Conservation (phyloP, 2,329 filamentous ascomycete species). For the Pseudophaeomoniella oleicola region DNA sequence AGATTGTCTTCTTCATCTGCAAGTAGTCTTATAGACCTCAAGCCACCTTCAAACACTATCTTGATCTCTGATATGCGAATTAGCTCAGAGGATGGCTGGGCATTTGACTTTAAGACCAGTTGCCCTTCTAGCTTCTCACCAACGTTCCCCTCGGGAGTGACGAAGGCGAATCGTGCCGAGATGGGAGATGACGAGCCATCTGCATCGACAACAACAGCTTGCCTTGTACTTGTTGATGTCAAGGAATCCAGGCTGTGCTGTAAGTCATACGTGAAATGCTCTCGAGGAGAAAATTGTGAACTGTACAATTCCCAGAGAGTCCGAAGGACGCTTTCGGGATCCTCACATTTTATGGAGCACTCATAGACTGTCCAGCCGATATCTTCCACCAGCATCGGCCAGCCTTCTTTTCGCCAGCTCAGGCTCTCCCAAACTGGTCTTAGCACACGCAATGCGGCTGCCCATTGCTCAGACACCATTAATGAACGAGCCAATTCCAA, state of each 20-base stretch:
- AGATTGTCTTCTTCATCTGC: slow-evolving; percentile 14
- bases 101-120: slow-evolving; percentile 34
- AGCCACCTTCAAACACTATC: slow-evolving; percentile 37
- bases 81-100: slow-evolving; percentile 28
- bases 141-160: slow-evolving; percentile 40
- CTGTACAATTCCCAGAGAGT: slow-evolving; percentile 43
- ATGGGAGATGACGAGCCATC: slow-evolving; percentile 33
- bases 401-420: slow-evolving; percentile 45
- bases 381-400: slow-evolving; percentile 41
- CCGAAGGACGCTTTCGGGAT: slow-evolving; percentile 33
- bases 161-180: slow-evolving; percentile 38
- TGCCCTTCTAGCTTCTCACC: slow-evolving; percentile 44
- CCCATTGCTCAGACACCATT: slow-evolving; percentile 33
- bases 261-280: slow-evolving; percentile 28
- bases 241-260: slow-evolving; percentile 29
- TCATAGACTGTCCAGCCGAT: slow-evolving; percentile 39
- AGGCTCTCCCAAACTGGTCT: slow-evolving; percentile 39
- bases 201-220: slow-evolving; percentile 30
- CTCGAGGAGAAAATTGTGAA: slow-evolving; percentile 20
- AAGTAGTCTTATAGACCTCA: slow-evolving; percentile 27
- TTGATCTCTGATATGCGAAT: slow-evolving; percentile 33
- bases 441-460: slow-evolving; percentile 36
- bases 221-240: slow-evolving; percentile 20
- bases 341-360: slow-evolving; percentile 30
- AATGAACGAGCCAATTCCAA: slow-evolving; percentile 42